phyloP scores from a whole-genome alignment of 1,284 basidiomycete genomes.

The Malassezia psittaci region DNA sequence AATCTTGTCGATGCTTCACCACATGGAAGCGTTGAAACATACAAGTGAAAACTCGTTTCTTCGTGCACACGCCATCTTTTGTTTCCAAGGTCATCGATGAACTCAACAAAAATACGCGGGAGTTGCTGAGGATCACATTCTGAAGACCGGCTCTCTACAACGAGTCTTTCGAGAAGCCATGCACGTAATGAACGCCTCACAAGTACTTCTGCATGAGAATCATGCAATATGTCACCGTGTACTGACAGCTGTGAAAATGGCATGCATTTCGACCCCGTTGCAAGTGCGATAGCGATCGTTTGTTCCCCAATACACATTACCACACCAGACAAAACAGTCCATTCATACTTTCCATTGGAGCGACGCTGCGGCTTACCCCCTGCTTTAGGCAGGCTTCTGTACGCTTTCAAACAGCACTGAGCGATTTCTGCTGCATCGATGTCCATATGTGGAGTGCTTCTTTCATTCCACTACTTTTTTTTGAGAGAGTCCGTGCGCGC shows the following conservation, averaged over 20 bases:
- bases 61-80: constrained; percentile 52
- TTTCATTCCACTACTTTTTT: constrained; percentile 8
- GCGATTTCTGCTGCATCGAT: constrained; percentile 7
- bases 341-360: constrained; percentile 23
- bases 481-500: constrained; percentile 1
- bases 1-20: constrained; percentile 45
- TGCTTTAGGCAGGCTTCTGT: constrained; percentile 8
- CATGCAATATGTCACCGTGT: constrained; percentile 71
- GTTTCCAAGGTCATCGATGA: no score
- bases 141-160: constrained; percentile 31
- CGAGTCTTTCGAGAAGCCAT: constrained; percentile 67
- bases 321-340: constrained; percentile 21
- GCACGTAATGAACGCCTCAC: constrained; percentile 65
- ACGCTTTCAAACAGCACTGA: constrained; percentile 11
- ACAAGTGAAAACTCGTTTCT: constrained; percentile 58
- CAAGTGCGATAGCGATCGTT: constrained; percentile 57
- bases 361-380: constrained; percentile 20
- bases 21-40: constrained; percentile 82
- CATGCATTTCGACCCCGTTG: constrained; percentile 76
- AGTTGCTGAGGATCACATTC: not conserved
- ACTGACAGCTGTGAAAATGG: constrained; percentile 58
- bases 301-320: not conserved
- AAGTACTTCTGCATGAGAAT: constrained; percentile 79
- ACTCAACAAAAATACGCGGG: constrained; percentile 3
- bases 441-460: not conserved